Base-by-base conservation (phyloP, 129 eudicot species). In the Glebionis coronaria region DNA sequence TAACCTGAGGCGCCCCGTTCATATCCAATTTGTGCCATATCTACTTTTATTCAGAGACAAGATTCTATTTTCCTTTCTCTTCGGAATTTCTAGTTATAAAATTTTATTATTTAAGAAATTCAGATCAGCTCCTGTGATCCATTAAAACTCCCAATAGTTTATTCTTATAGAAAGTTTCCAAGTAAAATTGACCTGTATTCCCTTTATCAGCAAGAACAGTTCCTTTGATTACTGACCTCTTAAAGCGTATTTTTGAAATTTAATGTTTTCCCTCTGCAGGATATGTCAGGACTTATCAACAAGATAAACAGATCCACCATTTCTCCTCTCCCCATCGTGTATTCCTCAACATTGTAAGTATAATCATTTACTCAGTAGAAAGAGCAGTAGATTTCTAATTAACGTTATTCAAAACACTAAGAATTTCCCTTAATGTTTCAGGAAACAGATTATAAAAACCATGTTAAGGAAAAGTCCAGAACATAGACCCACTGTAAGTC, bases 391-490 rank as follows among this genome's bases (percentile, higher is more conserved):
- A 18, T 16, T 4, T 53, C 58, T 44, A 1, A 31, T 35, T 7
- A 7, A 54, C 19, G n/a, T 73, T 44, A 12, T 20, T 12, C 21
- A 40, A 51, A 69, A 51, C 49, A 44, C 25, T 19, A 16, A 40
- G 44, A 12, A 15, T 60, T 53, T 13, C 21, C 13, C 38, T 67
- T 21, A 59, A 55, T 63, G 40, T 68, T 78, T 25, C 90, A 94
- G 99, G 82, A 94, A 94, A 74, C 99, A 89, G 81, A 87, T 94
- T 45, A 87, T 94, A 55, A 94, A 94, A 69, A 94, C 81, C 67
- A 94, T 94, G 99, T 81, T 94, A 47, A 82, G 99, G 80, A 94
- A 84, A 75, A 89, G 85, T 46, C 97, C 99, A 7, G 99, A 94
- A 70, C 90, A 90, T 73, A 75, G 99, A 76, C 99, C 99, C 73